Conservation (phyloP, 2,329 filamentous ascomycete genomes). For the Stachybotrys chlorohalonatus region DNA sequence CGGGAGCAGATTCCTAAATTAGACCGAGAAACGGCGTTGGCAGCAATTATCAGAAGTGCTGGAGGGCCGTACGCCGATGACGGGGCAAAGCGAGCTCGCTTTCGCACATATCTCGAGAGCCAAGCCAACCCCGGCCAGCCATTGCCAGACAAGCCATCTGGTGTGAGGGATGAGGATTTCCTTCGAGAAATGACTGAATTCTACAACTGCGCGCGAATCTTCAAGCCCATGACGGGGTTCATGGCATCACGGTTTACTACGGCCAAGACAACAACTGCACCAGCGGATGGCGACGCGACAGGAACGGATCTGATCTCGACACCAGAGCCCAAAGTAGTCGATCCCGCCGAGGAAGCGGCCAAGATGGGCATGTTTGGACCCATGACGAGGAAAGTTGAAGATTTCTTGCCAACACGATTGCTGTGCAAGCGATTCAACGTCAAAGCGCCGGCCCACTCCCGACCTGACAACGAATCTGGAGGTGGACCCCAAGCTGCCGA, state of each 20-base stretch:
- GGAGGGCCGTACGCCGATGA: constrained; percentile 77
- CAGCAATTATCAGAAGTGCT: constrained; percentile 56
- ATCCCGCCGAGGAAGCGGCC: constrained; percentile 80
- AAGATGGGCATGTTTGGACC: constrained; percentile 86
- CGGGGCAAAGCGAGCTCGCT: constrained; percentile 68
- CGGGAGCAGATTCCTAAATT: constrained; percentile 52
- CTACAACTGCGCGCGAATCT: constrained; percentile 55
- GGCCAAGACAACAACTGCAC: constrained; percentile 37
- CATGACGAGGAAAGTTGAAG: constrained; percentile 63
- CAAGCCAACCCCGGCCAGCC: constrained; percentile 40
- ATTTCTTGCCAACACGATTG: constrained; percentile 73
- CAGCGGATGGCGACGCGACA: constrained; percentile 9
- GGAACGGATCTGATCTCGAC: constrained; percentile 16
- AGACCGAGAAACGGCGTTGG: constrained; percentile 57
- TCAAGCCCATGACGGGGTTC: constrained; percentile 81
- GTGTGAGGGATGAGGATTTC: constrained; percentile 61
- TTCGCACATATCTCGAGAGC: constrained; percentile 71
- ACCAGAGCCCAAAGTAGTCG: constrained; percentile 28
- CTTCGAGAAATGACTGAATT: constrained; percentile 73
- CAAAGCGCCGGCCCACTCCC: constrained; percentile 61
- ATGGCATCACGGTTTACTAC: constrained; percentile 94
- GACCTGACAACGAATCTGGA: constrained; percentile 36
- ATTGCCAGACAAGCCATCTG: constrained; percentile 39
- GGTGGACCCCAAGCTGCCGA: constrained; percentile 6
- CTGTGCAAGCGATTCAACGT: constrained; percentile 95